Base-by-base conservation (phyloP, 2,329 filamentous ascomycete genomes). In the Microdochium nivale region DNA sequence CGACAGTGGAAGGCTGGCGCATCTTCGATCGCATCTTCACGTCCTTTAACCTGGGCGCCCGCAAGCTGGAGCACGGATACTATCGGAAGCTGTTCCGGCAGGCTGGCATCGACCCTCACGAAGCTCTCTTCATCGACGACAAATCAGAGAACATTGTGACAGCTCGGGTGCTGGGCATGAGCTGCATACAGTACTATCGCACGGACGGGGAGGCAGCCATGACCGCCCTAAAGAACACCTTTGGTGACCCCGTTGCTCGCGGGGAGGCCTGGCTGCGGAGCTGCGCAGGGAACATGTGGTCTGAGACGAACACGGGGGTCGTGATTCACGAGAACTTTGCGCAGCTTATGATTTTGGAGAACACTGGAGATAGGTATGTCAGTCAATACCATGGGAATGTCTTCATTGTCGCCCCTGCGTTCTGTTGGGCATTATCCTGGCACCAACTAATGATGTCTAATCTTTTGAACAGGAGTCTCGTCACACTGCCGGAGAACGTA, bases 161-260 rank as follows among this genome's bases (percentile, higher is more conserved):
- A 16, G 46, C 46, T 13, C 46, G 46, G 3, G 24, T 47, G 24
- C 14, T 30, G 8, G 46, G 46, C 14, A 25, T 47, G 19, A 68
- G 70, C 35, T 9, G n/a, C 2, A 33, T 51, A 1, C 49, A 37
- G 11, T 48, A 35, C 19, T n/a, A n/a, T n/a, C n/a, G n/a, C n/a
- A 27, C 13, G 3, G 25, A 37, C 19, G 37, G 9, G 19, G 43
- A 48, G 25, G 16, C 37, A 3, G 8, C n/a, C 43, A 8, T 47
- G 10, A 19, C 24, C 16, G n/a, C n/a, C 3, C 5, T 50, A 16
- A 19, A n/a, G 27, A 48, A 35, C 25, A 2, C 33, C 19, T 47
- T 51, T 23, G 49, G 49, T 19, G 24, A 51, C 21, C n/a, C 49
- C 27, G 49, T 48, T 11, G 43, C 43, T 11, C 40, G 49, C 7